Evolutionary conservation across 805 yeast species (phyloP).

Genomic region (Candida coquimbonensis): DNA sequence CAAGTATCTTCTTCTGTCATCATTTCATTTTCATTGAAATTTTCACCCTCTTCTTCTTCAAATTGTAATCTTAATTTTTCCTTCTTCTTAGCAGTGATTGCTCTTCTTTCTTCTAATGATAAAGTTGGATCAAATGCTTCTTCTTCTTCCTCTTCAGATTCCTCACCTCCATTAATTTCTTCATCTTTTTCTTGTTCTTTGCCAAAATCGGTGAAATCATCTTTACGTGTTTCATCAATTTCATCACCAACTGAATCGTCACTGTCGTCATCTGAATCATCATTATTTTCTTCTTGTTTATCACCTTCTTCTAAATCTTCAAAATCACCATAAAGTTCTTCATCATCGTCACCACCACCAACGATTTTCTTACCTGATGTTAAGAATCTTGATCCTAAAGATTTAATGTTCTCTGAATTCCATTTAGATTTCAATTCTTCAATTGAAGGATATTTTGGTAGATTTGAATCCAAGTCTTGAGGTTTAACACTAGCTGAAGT

Average conservation of each 20-base stretch:
- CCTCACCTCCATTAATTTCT: slow-evolving; percentile 34
- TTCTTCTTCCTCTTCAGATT: slow-evolving; percentile 31
- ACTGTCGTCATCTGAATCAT: slow-evolving; percentile 17
- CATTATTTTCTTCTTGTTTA: slow-evolving; percentile 20
- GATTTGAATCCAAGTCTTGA: slow-evolving; percentile 32
- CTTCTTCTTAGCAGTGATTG: slow-evolving; percentile 78
- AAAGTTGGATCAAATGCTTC: slow-evolving; percentile 30
- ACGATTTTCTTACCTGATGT: slow-evolving; percentile 43
- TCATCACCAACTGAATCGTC: slow-evolving; percentile 16
- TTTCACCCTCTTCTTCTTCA: slow-evolving; percentile 71
- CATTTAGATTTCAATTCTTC: slow-evolving; percentile 43
- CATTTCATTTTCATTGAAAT: slow-evolving; percentile 75
- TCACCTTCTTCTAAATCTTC: slow-evolving; percentile 41
- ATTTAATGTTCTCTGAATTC: slow-evolving; percentile 34
- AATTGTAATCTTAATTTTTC: slow-evolving; percentile 84
- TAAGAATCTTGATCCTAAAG: slow-evolving; percentile 42
- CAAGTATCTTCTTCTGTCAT: slow-evolving; percentile 81
- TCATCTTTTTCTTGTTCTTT: slow-evolving; percentile 41
- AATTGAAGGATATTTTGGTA: slow-evolving; percentile 31
- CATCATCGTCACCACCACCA: slow-evolving; percentile 37
- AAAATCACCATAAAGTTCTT: slow-evolving; percentile 49
- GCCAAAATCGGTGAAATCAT: slow-evolving; percentile 50
- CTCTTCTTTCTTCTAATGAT: slow-evolving; percentile 69
- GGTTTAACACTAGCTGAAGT: slow-evolving; percentile 12
- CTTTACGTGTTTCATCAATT: slow-evolving; percentile 24